Conservation (phyloP, 176 grass and related monocot genomes). For the Pontederia crassipes region DNA sequence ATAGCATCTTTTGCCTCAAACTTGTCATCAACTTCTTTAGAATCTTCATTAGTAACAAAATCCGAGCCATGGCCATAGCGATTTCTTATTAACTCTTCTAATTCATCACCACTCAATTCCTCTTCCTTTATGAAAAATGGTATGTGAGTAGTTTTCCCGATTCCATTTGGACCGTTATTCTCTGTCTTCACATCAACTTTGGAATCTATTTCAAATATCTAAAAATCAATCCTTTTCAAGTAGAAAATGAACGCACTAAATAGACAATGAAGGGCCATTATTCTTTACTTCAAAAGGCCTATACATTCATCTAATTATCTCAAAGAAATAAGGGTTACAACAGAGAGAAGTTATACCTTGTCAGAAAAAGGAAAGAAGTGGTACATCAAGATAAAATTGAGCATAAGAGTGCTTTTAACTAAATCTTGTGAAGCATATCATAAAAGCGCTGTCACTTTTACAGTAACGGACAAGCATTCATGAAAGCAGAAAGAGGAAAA, state of each 20-base stretch:
- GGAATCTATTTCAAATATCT: constrained; percentile 23
- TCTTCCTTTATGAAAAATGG: constrained; percentile 94
- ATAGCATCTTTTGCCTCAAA: constrained; percentile 45
- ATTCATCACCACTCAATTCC: constrained; percentile 79
- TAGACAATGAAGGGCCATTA: background rate
- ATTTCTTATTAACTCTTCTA: constrained; percentile 69
- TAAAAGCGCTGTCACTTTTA: too few relatives aligned
- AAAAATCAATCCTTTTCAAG: constrained; percentile 11
- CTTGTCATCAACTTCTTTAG: constrained; percentile 31
- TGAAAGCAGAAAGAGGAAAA: too few relatives aligned
- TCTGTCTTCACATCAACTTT: constrained; percentile 22
- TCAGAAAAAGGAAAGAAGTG: too few relatives aligned
- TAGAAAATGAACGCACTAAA: background rate
- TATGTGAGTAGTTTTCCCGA: constrained; percentile 53
- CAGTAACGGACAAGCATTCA: too few relatives aligned
- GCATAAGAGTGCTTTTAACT: too few relatives aligned
- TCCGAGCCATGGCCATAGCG: constrained; percentile 48
- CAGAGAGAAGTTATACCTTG: too few relatives aligned
- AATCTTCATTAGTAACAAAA: constrained; percentile 39
- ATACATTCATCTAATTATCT: too few relatives aligned
- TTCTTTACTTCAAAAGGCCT: too few relatives aligned
- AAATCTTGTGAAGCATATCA: too few relatives aligned
- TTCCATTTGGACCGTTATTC: constrained; percentile 25
- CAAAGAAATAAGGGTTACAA: too few relatives aligned
- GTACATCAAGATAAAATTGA: too few relatives aligned